These are phyloP conservation scores for Fusarium austroafricanum DNA, from an alignment of 2,329 filamentous ascomycete species.

Conservation along the genomic window DNA sequence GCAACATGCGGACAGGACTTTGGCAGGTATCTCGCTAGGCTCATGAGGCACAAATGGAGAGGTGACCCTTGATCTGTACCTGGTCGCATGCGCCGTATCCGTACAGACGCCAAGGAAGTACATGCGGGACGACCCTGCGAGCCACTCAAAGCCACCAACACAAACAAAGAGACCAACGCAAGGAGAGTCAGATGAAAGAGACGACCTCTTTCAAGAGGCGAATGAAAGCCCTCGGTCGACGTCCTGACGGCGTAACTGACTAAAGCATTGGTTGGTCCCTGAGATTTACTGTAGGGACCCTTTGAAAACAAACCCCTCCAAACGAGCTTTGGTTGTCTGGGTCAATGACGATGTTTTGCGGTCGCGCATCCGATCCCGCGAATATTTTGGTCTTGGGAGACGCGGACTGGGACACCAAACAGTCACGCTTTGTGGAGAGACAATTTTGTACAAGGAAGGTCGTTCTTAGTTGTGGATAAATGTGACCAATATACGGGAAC, in stretches of 20 bases:
- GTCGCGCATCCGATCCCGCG: slow-evolving; percentile 30
- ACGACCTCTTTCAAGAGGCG: slow-evolving; percentile 1
- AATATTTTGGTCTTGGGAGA: not conserved
- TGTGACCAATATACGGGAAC: slow-evolving; percentile 4
- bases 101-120: slow-evolving; percentile 25
- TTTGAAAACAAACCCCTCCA: slow-evolving; percentile 16
- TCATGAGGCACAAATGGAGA: not conserved
- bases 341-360: slow-evolving; percentile 33
- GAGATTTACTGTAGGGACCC: slow-evolving; percentile 23
- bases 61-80: slow-evolving; percentile 16
- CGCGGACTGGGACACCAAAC: not conserved
- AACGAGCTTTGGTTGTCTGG: not conserved
- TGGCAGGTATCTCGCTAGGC: slow-evolving; percentile 24
- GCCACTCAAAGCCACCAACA: slow-evolving; percentile 17
- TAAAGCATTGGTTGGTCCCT: not conserved
- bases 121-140: slow-evolving; percentile 32
- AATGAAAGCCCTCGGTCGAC: not conserved
- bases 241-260: too few species aligned
- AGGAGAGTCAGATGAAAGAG: slow-evolving; percentile 4
- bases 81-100: slow-evolving; percentile 1
- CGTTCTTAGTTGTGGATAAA: not conserved
- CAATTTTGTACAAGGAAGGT: slow-evolving; percentile 4
- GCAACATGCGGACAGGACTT: slow-evolving; percentile 13
- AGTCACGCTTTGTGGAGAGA: slow-evolving; percentile 19
- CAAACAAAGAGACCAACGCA: slow-evolving; percentile 21